These are phyloP conservation scores for Aspergillus aculeatus DNA, from an alignment of 2,329 filamentous ascomycete species.

Conservation along the genomic window DNA sequence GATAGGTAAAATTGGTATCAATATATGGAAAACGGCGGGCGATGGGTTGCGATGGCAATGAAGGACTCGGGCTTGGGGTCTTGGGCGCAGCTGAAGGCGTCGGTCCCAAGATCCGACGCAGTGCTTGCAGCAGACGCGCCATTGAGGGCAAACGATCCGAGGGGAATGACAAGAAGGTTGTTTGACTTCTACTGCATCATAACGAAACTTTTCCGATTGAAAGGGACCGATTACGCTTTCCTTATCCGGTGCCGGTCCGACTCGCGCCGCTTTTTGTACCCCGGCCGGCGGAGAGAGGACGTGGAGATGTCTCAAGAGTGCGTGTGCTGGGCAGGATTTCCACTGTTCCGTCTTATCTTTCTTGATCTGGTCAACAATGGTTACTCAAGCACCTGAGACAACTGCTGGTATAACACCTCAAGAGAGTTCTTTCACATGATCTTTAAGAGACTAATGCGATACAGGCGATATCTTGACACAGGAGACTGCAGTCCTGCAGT, in stretches of 20 bases:
- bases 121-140: constrained; percentile 35
- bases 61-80: neutral
- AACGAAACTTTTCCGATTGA: neutral
- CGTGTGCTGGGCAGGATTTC: neutral
- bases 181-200: neutral
- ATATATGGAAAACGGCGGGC: constrained; percentile 28
- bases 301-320: neutral
- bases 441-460: too few species aligned
- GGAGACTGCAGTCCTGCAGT: too few species aligned
- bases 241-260: neutral
- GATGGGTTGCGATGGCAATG: neutral
- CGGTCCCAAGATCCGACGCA: constrained; percentile 32
- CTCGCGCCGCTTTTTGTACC: neutral
- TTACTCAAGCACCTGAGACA: neutral
- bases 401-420: neutral
- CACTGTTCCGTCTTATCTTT: too few species aligned
- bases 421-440: too few species aligned
- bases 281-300: neutral
- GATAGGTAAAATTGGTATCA: constrained; percentile 40
- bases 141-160: constrained; percentile 18
- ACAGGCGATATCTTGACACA: too few species aligned
- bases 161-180: too few species aligned
- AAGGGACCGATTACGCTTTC: neutral
- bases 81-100: constrained; percentile 16
- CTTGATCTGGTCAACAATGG: neutral